These are phyloP conservation scores for Trichoderma orchidacearum DNA, from an alignment of 495 filamentous ascomycete genomes.

Conservation along the genomic window DNA sequence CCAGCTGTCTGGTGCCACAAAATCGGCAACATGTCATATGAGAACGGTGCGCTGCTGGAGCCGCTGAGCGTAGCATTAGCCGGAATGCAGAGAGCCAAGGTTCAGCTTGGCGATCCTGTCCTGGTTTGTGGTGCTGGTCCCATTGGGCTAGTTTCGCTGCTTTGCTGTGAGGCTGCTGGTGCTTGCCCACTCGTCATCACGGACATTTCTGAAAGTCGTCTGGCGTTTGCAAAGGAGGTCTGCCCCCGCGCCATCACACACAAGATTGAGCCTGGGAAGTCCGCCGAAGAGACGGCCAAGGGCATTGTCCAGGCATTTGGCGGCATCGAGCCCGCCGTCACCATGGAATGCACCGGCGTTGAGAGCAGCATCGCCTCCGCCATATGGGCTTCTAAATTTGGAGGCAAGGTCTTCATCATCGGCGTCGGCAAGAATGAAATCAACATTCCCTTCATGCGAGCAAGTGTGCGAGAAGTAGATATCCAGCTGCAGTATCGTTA, in stretches of 20 bases:
- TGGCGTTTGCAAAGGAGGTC: conserved; percentile 69
- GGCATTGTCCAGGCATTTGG: conserved; percentile 52
- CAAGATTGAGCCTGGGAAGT: conserved; percentile 52
- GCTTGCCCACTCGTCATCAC: conserved; percentile 81
- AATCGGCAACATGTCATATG: conserved; percentile 77
- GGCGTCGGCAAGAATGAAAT: conserved; percentile 92
- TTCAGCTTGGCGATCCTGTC: conserved; percentile 70
- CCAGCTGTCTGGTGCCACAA: conserved; percentile 88
- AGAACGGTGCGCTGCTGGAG: conserved; percentile 78
- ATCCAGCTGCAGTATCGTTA: conserved; percentile 94
- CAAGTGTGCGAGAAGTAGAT: conserved; percentile 83
- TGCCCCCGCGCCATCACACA: conserved; percentile 61
- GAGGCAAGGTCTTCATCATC: conserved; percentile 87
- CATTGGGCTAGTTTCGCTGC: conserved; percentile 74
- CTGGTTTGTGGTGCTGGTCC: conserved; percentile 83
- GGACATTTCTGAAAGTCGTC: conserved; percentile 75
- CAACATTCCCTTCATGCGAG: conserved; percentile 83
- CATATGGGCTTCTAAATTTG: conserved; percentile 81
- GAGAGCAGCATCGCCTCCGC: conserved; percentile 74
- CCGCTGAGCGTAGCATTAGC: conserved; percentile 77
- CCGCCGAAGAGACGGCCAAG: conserved; percentile 56
- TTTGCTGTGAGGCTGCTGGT: conserved; percentile 71
- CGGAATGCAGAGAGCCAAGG: conserved; percentile 62
- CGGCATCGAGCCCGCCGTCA: conserved; percentile 60
- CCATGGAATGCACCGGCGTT: conserved; percentile 86